Evolutionary conservation across 306 rosid genomes (phyloP).

Genomic region (Cucumis cinereus): DNA sequence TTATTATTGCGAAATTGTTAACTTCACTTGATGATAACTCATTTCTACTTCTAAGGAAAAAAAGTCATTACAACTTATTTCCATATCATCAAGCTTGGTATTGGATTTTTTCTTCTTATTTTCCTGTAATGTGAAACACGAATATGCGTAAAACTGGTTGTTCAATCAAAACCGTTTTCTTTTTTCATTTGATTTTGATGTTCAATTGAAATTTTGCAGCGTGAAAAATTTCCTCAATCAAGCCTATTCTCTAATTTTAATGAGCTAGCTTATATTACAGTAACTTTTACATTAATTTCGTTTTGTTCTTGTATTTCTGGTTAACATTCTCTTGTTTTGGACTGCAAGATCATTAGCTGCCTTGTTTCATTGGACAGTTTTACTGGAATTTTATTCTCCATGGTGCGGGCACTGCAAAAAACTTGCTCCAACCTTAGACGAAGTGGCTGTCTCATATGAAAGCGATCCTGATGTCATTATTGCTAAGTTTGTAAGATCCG

Average conservation of each 20-base stretch:
- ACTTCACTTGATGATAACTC: neutral
- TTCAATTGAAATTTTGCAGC: neutral
- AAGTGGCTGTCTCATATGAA: constrained; percentile 66
- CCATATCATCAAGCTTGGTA: no score
- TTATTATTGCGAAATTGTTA: neutral
- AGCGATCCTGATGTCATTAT: constrained; percentile 52
- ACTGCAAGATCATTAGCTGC: neutral
- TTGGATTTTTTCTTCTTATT: no score
- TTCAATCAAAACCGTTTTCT: neutral
- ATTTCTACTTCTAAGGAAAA: neutral
- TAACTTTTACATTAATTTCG: neutral
- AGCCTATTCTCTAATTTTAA: neutral
- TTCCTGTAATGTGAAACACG: neutral
- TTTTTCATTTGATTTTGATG: neutral
- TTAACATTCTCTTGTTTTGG: neutral
- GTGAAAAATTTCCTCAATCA: neutral
- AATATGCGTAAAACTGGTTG: neutral
- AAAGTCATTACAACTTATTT: no score
- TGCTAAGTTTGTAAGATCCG: constrained; percentile 65
- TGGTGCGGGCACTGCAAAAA: constrained; percentile 96
- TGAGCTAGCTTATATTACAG: neutral
- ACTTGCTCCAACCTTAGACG: constrained; percentile 85
- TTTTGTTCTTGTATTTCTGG: neutral
- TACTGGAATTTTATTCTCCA: constrained; percentile 88
- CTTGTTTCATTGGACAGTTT: constrained; percentile 37